Evolutionary conservation across 345 rosid species (phyloP).

Genomic region (Rhizophora mangle): DNA sequence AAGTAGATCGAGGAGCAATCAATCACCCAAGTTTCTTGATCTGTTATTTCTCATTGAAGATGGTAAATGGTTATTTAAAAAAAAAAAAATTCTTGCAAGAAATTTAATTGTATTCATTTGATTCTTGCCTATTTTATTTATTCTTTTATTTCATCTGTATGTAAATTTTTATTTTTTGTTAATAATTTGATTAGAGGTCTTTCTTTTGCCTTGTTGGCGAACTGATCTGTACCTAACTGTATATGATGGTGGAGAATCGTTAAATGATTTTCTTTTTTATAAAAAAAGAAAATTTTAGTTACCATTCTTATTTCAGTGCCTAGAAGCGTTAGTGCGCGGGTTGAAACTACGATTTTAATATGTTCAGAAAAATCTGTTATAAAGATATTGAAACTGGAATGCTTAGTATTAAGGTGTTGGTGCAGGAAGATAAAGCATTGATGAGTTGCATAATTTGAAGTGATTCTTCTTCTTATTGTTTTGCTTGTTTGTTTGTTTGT

Average conservation of each 20-base stretch:
- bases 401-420: neutral
- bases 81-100: neutral
- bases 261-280: neutral
- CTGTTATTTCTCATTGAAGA: constrained; percentile 25
- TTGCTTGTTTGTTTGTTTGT: no score
- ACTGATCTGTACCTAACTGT: constrained; percentile 38
- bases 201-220: constrained; percentile 17
- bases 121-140: no score
- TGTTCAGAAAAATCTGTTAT: neutral
- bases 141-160: neutral
- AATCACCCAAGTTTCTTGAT: constrained; percentile 36
- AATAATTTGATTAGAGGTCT: constrained; percentile 3
- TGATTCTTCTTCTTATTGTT: neutral
- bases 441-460: neutral
- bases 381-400: neutral
- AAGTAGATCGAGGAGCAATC: constrained; percentile 44
- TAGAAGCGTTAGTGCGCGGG: neutral
- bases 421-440: neutral
- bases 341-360: neutral
- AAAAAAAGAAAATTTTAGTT: neutral
- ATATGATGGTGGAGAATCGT: neutral
- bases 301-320: neutral
- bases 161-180: neutral
- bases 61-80: constrained; percentile 30
- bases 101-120: no score